Conservation (phyloP, 257 asterid species). For the Capsicum chinense region DNA sequence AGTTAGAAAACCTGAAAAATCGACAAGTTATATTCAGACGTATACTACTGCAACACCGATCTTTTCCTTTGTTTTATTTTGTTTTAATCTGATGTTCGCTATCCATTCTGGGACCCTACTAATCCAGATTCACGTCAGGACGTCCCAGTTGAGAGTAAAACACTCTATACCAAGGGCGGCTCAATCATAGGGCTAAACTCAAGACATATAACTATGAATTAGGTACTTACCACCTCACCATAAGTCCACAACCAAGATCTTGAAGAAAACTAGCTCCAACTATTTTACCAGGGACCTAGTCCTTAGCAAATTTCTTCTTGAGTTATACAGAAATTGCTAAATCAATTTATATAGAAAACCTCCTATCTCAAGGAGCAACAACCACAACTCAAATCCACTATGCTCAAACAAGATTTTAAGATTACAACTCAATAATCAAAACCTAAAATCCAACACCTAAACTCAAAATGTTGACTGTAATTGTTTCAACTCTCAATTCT, state of each 20-base stretch:
- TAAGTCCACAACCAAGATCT: background rate
- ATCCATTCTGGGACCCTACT: background rate
- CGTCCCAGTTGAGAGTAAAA: background rate
- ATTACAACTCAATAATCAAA: too few species aligned
- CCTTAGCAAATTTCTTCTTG: too few species aligned
- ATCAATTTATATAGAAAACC: too few species aligned
- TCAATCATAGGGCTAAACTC: background rate
- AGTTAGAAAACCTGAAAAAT: background rate
- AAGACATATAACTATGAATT: background rate
- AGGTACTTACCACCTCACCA: background rate
- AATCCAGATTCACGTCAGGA: background rate
- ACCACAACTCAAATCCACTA: too few species aligned
- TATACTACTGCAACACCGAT: background rate
- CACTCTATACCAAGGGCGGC: background rate
- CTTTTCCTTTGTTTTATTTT: background rate
- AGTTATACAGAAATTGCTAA: too few species aligned
- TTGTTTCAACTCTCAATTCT: too few species aligned
- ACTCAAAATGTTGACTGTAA: too few species aligned
- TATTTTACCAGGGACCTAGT: too few species aligned
- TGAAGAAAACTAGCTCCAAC: too few species aligned
- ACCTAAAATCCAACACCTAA: too few species aligned
- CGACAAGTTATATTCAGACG: background rate
- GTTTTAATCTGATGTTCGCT: background rate
- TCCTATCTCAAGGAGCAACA: too few species aligned
- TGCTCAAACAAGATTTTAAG: too few species aligned